Base-by-base conservation (phyloP, 2,329 filamentous ascomycete genomes). In the Aspergillus clavatus region DNA sequence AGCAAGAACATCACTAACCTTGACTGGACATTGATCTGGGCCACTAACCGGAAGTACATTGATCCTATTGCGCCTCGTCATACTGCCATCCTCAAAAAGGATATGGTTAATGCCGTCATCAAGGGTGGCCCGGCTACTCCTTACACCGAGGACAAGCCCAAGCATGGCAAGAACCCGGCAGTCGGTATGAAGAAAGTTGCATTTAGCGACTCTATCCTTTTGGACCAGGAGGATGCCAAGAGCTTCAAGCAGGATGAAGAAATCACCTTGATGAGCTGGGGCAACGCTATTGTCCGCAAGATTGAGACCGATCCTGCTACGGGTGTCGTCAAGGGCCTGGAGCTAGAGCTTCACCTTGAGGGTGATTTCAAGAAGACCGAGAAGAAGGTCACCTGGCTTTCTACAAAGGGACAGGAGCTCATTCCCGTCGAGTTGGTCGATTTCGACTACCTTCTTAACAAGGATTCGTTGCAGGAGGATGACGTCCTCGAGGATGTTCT, bases 261-360 rank as follows among this genome's bases (percentile, higher is more conserved):
- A 69, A 87, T 97, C 59, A 96, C 91, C 0, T 77, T 96, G 33
- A 96, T 96, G 91, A 86, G 86, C 67, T 97, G 91, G 91, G 93
- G 91, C 64, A 81, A 73, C 68, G 75, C 52, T 58, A 61, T 68
- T 72, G 61, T 81, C 70, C 58, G 67, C 40, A 69, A 70, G 59
- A 71, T 73, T 53, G 74, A 79, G 38, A 72, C 73, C 26, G 67
- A 72, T 46, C 53, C 56, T 21, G 69, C 72, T 23, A 68, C 70
- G 14, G 75, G 75, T 42, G 73, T 80, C 38, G 82, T 95, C 58
- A 84, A 82, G 10, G 74, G 72, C 27, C 76, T 95, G 29, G 85
- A 86, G 46, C 76, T 93, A 43, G 88, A 95, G 70, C 81, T 96
- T n/a, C 86, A 97, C 69, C 80, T 96, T 40, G 82, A 86, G 59